phyloP scores from a whole-genome alignment of 2,329 filamentous ascomycete species.

The Ophiocordyceps camponoti-saundersi region DNA sequence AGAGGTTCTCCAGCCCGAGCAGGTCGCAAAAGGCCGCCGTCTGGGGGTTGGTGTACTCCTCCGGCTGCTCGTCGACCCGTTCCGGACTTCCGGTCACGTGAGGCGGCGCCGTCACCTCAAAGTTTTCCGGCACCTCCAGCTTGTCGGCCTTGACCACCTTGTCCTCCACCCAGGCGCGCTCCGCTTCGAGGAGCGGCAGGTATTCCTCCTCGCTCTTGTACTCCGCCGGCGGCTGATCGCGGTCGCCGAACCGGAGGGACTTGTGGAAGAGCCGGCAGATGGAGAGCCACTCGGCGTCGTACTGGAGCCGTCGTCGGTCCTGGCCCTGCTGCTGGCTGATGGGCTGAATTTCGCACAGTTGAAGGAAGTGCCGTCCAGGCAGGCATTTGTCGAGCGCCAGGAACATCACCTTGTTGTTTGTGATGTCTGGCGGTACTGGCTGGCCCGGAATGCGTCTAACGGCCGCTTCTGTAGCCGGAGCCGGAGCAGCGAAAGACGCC shows the following conservation, averaged over 20 bases:
- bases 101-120: slow-evolving; percentile 56
- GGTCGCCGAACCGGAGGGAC: slow-evolving; percentile 46
- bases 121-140: slow-evolving; percentile 62
- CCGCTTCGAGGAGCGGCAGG: slow-evolving; percentile 45
- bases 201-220: slow-evolving; percentile 58
- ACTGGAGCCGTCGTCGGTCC: slow-evolving; percentile 43
- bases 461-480: slow-evolving; percentile 13
- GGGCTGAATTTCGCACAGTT: slow-evolving; percentile 51
- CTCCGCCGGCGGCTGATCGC: slow-evolving; percentile 29
- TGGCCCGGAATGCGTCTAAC: slow-evolving; percentile 31
- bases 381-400: slow-evolving; percentile 86
- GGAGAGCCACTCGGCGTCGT: slow-evolving; percentile 90
- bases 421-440: slow-evolving; percentile 53
- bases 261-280: slow-evolving; percentile 70
- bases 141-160: slow-evolving; percentile 47
- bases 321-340: slow-evolving; percentile 22
- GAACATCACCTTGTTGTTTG: slow-evolving; percentile 67
- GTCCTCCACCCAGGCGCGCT: slow-evolving; percentile 66
- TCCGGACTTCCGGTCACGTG: slow-evolving; percentile 43
- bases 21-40: slow-evolving; percentile 68
- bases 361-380: slow-evolving; percentile 63
- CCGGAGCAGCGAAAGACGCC: slow-evolving; percentile 46
- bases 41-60: slow-evolving; percentile 77
- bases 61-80: slow-evolving; percentile 43
- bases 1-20: slow-evolving; percentile 60